Conservation (phyloP, 2,329 filamentous ascomycete genomes). For the Ophiocordyceps sinensis region DNA sequence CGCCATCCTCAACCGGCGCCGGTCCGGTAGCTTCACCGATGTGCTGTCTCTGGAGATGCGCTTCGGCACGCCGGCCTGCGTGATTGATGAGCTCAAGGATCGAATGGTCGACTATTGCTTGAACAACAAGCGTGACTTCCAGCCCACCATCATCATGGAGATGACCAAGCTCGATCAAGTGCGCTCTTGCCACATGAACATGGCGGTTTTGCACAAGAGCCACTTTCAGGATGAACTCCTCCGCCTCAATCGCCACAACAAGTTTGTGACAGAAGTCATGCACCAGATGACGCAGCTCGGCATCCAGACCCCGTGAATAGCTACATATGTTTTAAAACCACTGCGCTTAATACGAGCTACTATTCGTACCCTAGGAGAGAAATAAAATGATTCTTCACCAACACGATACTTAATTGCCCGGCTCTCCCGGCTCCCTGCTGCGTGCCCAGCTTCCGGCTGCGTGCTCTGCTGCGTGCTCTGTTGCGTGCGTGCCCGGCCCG, state of each 20-base stretch:
- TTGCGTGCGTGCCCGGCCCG: too few species aligned
- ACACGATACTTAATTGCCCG: too few species aligned
- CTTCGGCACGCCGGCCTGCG: slow-evolving; percentile 70
- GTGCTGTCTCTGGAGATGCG: slow-evolving; percentile 72
- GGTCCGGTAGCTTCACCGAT: slow-evolving; percentile 78
- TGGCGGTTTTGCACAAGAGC: slow-evolving; percentile 95
- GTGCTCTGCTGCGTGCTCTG: too few species aligned
- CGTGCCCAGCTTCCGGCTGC: too few species aligned
- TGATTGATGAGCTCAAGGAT: slow-evolving; percentile 70
- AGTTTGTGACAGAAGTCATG: slow-evolving; percentile 88
- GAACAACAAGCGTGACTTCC: slow-evolving; percentile 79
- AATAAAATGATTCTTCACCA: too few species aligned
- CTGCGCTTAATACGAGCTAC: too few species aligned
- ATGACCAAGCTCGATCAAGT: slow-evolving; percentile 67
- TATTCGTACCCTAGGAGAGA: slow-evolving; percentile 33
- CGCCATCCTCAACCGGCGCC: slow-evolving; percentile 89
- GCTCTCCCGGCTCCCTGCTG: too few species aligned
- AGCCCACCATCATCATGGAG: slow-evolving; percentile 75
- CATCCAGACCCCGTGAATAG: slow-evolving; percentile 71
- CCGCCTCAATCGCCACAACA: slow-evolving; percentile 80
- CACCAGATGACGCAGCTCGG: slow-evolving; percentile 68
- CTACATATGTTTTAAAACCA: too few species aligned
- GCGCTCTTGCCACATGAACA: slow-evolving; percentile 74
- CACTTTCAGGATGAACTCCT: slow-evolving; percentile 93
- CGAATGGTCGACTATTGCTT: slow-evolving; percentile 73